A percentile compares a stretch with the other conserved stretches of the same genome.
phyloP scores from a whole-genome alignment of 1,139 yeast genomes.

The Pichia sp. region DNA sequence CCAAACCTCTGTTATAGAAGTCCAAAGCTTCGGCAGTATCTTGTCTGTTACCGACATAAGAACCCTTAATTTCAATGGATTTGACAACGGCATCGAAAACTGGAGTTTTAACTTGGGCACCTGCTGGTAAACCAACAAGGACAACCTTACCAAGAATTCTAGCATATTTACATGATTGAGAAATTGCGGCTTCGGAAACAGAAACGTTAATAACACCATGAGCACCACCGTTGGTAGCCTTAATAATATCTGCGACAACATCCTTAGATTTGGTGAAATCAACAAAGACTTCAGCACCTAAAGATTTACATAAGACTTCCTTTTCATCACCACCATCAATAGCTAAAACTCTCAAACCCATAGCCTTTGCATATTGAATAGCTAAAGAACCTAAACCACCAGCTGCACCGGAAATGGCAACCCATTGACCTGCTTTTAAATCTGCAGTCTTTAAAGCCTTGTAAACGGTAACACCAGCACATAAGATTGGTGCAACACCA shows the following conservation, averaged over 20 bases:
- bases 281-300: slow-evolving; percentile 64
- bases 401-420: slow-evolving; percentile 70
- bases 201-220: slow-evolving; percentile 71
- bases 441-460: slow-evolving; percentile 69
- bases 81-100: slow-evolving; percentile 61
- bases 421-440: slow-evolving; percentile 58
- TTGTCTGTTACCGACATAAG: slow-evolving; percentile 75
- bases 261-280: slow-evolving; percentile 57
- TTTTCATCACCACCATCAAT: slow-evolving; percentile 72
- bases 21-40: slow-evolving; percentile 72
- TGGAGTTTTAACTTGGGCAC: slow-evolving; percentile 54
- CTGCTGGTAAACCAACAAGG: slow-evolving; percentile 68
- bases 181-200: slow-evolving; percentile 58
- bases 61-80: slow-evolving; percentile 57
- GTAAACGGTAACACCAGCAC: slow-evolving; percentile 79
- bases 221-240: slow-evolving; percentile 61
- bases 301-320: slow-evolving; percentile 42
- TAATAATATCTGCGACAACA: slow-evolving; percentile 44
- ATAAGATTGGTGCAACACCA: slow-evolving; percentile 59
- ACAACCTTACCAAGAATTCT: slow-evolving; percentile 66
- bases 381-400: slow-evolving; percentile 78
- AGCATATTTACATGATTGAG: slow-evolving; percentile 56
- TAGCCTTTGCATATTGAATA: slow-evolving; percentile 63
- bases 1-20: slow-evolving; percentile 62
- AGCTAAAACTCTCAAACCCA: slow-evolving; percentile 67